phyloP scores from a whole-genome alignment of 495 filamentous ascomycete genomes.

The Neurospora sp. region DNA sequence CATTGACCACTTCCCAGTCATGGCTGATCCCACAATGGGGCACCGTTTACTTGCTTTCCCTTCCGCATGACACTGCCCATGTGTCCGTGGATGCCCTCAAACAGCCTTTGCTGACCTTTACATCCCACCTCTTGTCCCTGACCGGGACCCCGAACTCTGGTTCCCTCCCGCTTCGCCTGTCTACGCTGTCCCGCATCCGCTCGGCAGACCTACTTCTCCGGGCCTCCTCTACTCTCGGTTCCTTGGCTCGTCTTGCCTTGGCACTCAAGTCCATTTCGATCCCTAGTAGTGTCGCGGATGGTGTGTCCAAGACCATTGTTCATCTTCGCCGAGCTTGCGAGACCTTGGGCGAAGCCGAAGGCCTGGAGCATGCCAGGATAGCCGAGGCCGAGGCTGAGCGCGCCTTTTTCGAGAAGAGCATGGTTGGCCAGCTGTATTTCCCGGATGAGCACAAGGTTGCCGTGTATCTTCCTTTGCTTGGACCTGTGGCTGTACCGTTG shows the following conservation, averaged over 20 bases:
- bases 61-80: slow-evolving; percentile 31
- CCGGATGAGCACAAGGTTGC: slow-evolving; percentile 99
- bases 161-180: slow-evolving; percentile 70
- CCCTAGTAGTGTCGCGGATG: slow-evolving; percentile 72
- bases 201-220: slow-evolving; percentile 81
- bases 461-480: slow-evolving; percentile 84
- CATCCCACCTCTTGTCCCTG: slow-evolving; percentile 82
- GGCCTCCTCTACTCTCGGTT: slow-evolving; percentile 89
- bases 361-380: slow-evolving; percentile 65
- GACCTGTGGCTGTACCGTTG: slow-evolving; percentile 85
- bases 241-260: slow-evolving; percentile 72
- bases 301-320: slow-evolving; percentile 67
- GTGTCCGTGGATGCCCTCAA: slow-evolving; percentile 47
- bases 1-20: slow-evolving; percentile 58
- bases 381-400: slow-evolving; percentile 85
- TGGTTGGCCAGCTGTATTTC: slow-evolving; percentile 97
- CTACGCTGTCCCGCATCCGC: slow-evolving; percentile 72
- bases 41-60: slow-evolving; percentile 73
- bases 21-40: slow-evolving; percentile 98
- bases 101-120: slow-evolving; percentile 78
- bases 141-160: slow-evolving; percentile 78
- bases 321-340: slow-evolving; percentile 71
- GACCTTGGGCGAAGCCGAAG: slow-evolving; percentile 49
- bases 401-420: slow-evolving; percentile 97
- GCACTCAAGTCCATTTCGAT: slow-evolving; percentile 87